Evolutionary conservation across 352 stramenopile genomes (phyloP), one percentile per base, ranked within the genome.

Genomic region (Globisporangium emineosum): DNA sequence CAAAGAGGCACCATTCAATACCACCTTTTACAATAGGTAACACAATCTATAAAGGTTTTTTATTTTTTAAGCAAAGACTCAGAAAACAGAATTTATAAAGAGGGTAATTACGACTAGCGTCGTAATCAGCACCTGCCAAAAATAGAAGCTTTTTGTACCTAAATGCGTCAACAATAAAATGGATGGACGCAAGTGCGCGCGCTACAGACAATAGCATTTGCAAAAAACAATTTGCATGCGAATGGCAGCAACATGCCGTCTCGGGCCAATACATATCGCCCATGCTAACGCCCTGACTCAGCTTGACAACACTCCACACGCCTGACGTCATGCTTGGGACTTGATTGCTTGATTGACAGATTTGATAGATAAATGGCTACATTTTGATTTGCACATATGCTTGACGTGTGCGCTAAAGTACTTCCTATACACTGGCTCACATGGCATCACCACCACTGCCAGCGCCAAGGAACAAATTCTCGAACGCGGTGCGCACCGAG

Each of bases 391-490:
- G n/a, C n/a, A n/a, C n/a, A n/a, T n/a, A n/a, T 47, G 40, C 40
- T 47, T 47, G 40, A 17, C 37, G 37, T 45, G 49, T 19, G 49
- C 8, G n/a, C 9, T 40, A 21, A 21, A 52, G 62, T 21, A 43
- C 50, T 53, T 19, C 43, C 45, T 3, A 10, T 52, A 32, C 40
- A 45, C 15, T 47, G 6, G 17, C 21, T 47, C 40, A 47, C 5
- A 47, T 23, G 40, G 40, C 40, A n/a, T 53, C 51, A 60, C 37
- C 50, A 32, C 23, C n/a, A 21, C 33, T 30, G 40, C 12, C 29
- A 10, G 2, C n/a, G 2, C 23, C 70, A 0, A 87, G 54, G 52
- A 87, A 89, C 47, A 87, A 66, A 32, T 61, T 57, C 57, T 83
- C 54, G 10, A 87, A 66, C 0, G 72, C 67, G 3, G 54, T 53